These are phyloP conservation scores for Rhododendron mucronatum DNA, from an alignment of 148 eudicot species.

Conservation along the genomic window DNA sequence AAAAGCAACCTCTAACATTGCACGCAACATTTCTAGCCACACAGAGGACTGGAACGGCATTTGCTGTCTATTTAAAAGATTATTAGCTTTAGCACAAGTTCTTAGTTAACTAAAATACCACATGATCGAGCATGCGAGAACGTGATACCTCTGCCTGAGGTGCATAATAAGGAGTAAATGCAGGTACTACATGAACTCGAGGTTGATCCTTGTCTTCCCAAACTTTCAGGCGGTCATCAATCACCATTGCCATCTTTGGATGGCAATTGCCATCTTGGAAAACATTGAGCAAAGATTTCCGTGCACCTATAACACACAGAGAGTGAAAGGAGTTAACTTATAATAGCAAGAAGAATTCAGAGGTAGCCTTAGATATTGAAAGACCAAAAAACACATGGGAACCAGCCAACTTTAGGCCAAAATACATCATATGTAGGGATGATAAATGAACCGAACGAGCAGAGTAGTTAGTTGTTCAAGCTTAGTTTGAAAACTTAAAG, in stretches of 20 bases:
- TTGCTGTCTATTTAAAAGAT: conserved; percentile 50
- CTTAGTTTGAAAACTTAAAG: neutral
- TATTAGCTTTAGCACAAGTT: conserved; percentile 11
- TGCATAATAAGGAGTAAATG: conserved; percentile 94
- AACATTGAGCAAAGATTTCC: conserved; percentile 81
- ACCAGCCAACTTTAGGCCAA: neutral
- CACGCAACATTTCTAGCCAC: conserved; percentile 99
- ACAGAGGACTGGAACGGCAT: conserved; percentile 89
- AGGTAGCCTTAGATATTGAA: neutral
- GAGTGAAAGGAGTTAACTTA: neutral
- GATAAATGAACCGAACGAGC: neutral
- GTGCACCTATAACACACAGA: conserved; percentile 42
- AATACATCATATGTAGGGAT: neutral
- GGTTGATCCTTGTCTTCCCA: conserved; percentile 98
- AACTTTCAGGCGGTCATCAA: conserved; percentile 88
- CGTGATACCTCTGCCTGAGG: conserved; percentile 92
- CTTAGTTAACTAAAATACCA: conserved; percentile 3
- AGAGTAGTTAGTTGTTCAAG: neutral
- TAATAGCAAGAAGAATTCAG: neutral
- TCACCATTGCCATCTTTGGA: conserved; percentile 98
- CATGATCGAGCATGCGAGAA: neutral
- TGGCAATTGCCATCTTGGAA: conserved; percentile 81
- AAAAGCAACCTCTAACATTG: conserved; percentile 94
- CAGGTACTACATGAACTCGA: conserved; percentile 94
- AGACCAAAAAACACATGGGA: neutral